Evolutionary conservation across 1,284 basidiomycete genomes (phyloP).

Genomic region (Neolentinus lepideus): DNA sequence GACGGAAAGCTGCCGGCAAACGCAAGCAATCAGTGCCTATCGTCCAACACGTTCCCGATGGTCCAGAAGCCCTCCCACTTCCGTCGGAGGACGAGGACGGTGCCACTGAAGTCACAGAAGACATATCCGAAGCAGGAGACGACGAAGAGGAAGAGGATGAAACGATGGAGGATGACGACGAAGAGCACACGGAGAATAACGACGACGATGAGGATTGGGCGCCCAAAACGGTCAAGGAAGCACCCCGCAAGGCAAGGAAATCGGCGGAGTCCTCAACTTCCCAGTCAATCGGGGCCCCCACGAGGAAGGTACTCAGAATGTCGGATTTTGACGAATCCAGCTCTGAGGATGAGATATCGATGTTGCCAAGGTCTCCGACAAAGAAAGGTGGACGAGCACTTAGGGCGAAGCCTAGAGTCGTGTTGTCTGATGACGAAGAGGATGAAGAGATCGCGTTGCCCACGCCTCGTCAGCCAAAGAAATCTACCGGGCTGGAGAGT

Average conservation of each 20-base stretch:
- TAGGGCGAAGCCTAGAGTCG: background rate
- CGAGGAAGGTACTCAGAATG: background rate
- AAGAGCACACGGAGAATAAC: conserved; percentile 20
- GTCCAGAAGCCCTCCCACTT: conserved; percentile 3
- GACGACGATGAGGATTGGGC: conserved; percentile 12
- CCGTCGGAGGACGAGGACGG: conserved; percentile 6
- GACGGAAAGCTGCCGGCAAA: conserved; percentile 14
- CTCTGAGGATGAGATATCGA: background rate
- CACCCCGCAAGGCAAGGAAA: background rate
- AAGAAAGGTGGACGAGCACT: background rate
- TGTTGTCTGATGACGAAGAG: background rate
- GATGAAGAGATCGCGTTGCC: background rate
- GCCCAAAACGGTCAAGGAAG: background rate
- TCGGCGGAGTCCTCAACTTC: background rate
- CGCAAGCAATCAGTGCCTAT: conserved; percentile 4
- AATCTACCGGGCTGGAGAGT: background rate
- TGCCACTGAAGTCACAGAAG: conserved; percentile 6
- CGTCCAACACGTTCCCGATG: background rate
- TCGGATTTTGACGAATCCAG: background rate
- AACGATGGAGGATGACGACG: conserved; percentile 18
- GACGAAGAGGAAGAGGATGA: conserved; percentile 10
- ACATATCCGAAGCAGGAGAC: conserved; percentile 4
- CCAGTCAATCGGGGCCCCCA: background rate
- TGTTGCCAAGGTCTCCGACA: background rate
- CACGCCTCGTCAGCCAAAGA: background rate